These are phyloP conservation scores for Didymella sp. DNA, from an alignment of 2,329 filamentous ascomycete species.

Conservation along the genomic window DNA sequence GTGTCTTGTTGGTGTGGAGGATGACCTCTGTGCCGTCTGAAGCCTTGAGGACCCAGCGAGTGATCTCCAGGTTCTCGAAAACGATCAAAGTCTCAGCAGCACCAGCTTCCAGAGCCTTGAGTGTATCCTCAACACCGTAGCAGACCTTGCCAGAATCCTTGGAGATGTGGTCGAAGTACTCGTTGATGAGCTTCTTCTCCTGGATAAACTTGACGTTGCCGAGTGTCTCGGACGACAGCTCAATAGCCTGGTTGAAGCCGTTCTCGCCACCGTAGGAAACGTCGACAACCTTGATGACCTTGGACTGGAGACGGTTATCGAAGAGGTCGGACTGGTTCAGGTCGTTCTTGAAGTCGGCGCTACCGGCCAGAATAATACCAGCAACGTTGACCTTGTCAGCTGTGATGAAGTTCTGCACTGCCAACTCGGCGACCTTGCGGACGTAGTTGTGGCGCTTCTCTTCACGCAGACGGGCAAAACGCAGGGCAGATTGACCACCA, in stretches of 20 bases:
- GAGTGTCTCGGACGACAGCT: slow-evolving; percentile 91
- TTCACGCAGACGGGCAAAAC: slow-evolving; percentile 98
- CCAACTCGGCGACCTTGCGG: slow-evolving; percentile 95
- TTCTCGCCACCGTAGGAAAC: slow-evolving; percentile 99
- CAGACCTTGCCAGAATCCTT: slow-evolving; percentile 96
- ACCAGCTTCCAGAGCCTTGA: slow-evolving; percentile 95
- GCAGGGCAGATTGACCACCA: slow-evolving; percentile 98
- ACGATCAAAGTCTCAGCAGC: slow-evolving; percentile 95
- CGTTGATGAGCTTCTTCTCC: slow-evolving; percentile 99
- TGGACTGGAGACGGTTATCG: slow-evolving; percentile 85
- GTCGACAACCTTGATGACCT: slow-evolving; percentile 99
- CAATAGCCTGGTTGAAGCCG: slow-evolving; percentile 99
- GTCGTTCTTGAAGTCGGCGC: slow-evolving; percentile 99
- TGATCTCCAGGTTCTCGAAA: slow-evolving; percentile 96
- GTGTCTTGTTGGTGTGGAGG: slow-evolving; percentile 85
- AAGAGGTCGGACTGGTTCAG: slow-evolving; percentile 98
- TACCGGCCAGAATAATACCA: slow-evolving; percentile 93
- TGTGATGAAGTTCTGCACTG: slow-evolving; percentile 98
- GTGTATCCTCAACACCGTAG: slow-evolving; percentile 96
- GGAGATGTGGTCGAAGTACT: slow-evolving; percentile 99
- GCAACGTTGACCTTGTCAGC: slow-evolving; percentile 98
- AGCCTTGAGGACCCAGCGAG: slow-evolving; percentile 86
- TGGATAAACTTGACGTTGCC: slow-evolving; percentile 99
- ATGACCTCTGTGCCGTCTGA: slow-evolving; percentile 74
- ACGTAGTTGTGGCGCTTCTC: slow-evolving; percentile 99